Base-by-base conservation (phyloP, 768 basidiomycete species). In the Hygrophorus pudorinus region DNA sequence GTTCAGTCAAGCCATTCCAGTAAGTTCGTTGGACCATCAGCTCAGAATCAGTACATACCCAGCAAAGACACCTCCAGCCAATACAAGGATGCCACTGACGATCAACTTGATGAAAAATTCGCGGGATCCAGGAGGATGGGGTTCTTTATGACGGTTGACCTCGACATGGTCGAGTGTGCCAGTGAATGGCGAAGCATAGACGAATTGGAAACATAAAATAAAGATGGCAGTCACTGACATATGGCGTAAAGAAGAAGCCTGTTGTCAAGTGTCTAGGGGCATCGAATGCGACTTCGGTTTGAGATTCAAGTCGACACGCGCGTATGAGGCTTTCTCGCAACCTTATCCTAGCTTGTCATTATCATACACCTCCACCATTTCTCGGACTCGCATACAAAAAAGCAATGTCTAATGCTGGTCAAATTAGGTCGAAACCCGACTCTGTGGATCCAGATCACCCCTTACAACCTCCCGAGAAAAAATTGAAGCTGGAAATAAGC, bases 61-160 rank as follows among this genome's bases (percentile, higher is more conserved):
- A 10, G 93, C 88, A 58, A 98, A 96, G 4, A 92, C 81, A 42
- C 93, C 93, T 2, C 93, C 93, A 0, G 77, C 66, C 1, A 98
- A 63, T 5, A 98, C 91, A 20, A 98, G 70, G 2, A 64, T 58
- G 3, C 64, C 67, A 42, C 84, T 85, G 41, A 90, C 62, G 14
- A 72, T 48, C 24, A 96, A 62, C 56, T 91, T 87, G 47, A 64
- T 76, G 70, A 74, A 86, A 60, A 91, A 96, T 44, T 76, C 75
- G 2, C 80, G 68, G 0, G 81, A 78, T 17, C 73, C 76, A 16
- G 45, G 41, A 10, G 30, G 39, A 12, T 43, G 44, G 27, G 36
- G 44, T 18, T 38, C 16, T 13, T 38, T 34, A 14, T 14, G 21
- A 9, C 28, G n/a, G 17, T 40, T 8, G 18, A 12, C 16, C n/a